Base-by-base conservation (phyloP, 192 early-diverging fungal species). In the Coemansia sp. region DNA sequence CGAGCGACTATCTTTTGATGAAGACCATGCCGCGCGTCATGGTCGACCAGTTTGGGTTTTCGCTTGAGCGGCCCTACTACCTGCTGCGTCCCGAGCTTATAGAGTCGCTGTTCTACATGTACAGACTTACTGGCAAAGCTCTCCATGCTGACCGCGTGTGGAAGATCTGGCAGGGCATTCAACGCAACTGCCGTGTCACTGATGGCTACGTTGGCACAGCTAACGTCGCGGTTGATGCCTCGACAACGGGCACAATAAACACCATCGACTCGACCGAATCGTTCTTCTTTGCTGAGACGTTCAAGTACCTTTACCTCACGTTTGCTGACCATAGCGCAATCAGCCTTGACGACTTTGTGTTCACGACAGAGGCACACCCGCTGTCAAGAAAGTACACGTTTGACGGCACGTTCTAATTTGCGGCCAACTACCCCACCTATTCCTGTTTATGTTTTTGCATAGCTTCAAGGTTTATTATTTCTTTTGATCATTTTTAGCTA, bases 321-420 rank as follows among this genome's bases (percentile, higher is more conserved):
- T 95, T 92, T 64, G 81, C 80, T 26, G 75, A 87, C 43, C 79
- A 87, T 25, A 68, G 85, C 63, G 53, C 72, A 2, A 69, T 91
- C 43, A 81, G 83, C 7, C 76, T 94, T 11, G 88, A 91, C 58
- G 53, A 89, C 59, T 93, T 84, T 77, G 91, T 97, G 4, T 91
- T 96, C 68, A 98, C 95, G 37, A 98, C 95, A 4, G 95, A 95
- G 73, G 93, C 92, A 8, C 95, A 95, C 63, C 92, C 91, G 31
- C 57, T 96, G 54, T 65, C 66, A 2, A 60, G 66, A 23, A 47
- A 41, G 4, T 31, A 52, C 17, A 23, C 31, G 14, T 77, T 77
- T 58, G 73, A 77, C 32, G 73, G 73, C 23, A 58, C 54, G 9
- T 77, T 77, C 29, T 69, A 70, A 23, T 13, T 26, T 42, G 9